Evolutionary conservation across 78 protist species (phyloP).

Genomic region (Isochrysis galbana): DNA sequence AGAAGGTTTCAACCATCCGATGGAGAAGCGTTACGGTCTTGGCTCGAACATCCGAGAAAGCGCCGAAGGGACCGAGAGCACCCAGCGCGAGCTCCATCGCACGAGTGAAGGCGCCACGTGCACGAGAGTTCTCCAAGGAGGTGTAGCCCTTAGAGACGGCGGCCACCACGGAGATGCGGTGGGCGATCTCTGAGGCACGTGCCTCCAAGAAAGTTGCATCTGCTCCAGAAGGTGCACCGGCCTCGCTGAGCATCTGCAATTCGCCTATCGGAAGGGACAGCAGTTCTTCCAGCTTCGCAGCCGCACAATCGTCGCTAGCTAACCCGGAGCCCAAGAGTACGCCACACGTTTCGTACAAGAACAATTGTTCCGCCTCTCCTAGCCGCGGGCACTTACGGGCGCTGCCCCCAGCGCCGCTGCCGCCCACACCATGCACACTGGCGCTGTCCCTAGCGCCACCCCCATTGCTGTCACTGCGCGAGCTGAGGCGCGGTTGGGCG

Average conservation of each 20-base stretch:
- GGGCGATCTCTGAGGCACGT: background rate
- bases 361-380: background rate
- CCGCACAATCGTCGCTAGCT: background rate
- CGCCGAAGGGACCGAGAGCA: background rate
- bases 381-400: background rate
- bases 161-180: background rate
- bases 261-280: background rate
- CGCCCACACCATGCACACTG: too few relatives aligned
- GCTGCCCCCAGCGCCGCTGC: background rate
- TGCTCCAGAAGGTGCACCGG: too few relatives aligned
- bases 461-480: too few relatives aligned
- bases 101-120: background rate
- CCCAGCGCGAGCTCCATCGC: background rate
- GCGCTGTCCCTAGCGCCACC: too few relatives aligned
- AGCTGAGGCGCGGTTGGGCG: too few relatives aligned
- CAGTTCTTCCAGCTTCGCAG: background rate
- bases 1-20: slow-evolving; percentile 17
- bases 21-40: background rate
- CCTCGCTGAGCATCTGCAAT: too few relatives aligned
- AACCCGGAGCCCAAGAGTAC: background rate
- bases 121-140: background rate
- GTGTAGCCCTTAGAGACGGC: background rate
- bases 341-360: background rate
- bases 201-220: background rate
- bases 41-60: background rate